phyloP scores from a whole-genome alignment of 768 basidiomycete genomes.

The Suillus subluteus region DNA sequence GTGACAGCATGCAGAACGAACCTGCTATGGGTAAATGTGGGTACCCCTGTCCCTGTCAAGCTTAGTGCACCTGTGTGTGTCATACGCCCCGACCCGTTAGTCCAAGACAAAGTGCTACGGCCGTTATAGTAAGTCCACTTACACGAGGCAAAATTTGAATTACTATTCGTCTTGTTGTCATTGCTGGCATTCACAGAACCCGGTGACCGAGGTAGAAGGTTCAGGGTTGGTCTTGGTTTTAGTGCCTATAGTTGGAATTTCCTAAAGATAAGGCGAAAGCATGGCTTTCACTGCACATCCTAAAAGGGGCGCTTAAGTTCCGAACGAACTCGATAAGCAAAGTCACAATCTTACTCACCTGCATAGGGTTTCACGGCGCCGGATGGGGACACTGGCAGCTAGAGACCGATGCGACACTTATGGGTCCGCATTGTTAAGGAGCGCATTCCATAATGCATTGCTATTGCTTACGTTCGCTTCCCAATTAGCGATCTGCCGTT shows the following conservation, averaged over 20 bases:
- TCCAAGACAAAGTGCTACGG: not conserved
- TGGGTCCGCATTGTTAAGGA: not conserved
- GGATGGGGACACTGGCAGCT: not conserved
- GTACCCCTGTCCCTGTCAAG: not conserved
- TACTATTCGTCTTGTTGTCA: not conserved
- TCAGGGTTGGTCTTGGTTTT: not conserved
- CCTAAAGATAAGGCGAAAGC: conserved; percentile 6
- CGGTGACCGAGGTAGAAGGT: conserved; percentile 9
- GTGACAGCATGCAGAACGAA: not conserved
- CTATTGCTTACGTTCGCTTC: not conserved
- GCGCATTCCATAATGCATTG: not conserved
- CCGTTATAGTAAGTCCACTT: not conserved
- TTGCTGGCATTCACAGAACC: not conserved
- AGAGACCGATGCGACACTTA: not conserved
- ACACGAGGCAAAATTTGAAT: not conserved
- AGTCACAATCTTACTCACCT: conserved; percentile 11
- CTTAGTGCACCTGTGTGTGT: not conserved
- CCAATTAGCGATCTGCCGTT: not conserved
- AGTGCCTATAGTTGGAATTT: conserved; percentile 5
- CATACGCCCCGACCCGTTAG: too few species aligned
- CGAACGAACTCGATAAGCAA: conserved; percentile 25
- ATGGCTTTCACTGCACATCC: conserved; percentile 6
- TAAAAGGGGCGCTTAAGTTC: conserved; percentile 39
- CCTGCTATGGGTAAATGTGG: not conserved
- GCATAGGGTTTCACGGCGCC: conserved; percentile 10